phyloP scores from a whole-genome alignment of 2,329 filamentous ascomycete genomes.

The Tympanopsis confertula region DNA sequence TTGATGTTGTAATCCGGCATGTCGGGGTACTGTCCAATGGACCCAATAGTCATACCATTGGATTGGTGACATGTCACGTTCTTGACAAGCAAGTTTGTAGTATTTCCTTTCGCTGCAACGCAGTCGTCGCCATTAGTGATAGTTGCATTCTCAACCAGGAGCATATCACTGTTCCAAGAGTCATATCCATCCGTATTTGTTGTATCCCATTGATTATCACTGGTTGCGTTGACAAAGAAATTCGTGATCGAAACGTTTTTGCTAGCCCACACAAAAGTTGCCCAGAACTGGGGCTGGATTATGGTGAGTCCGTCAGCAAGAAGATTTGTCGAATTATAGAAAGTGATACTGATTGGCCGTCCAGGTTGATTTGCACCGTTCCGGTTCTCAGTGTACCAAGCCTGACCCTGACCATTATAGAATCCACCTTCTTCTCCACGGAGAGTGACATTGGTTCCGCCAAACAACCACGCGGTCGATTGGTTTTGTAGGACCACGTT shows the following conservation, averaged over 20 bases:
- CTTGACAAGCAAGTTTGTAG: slow-evolving; percentile 22
- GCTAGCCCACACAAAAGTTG: too few species aligned
- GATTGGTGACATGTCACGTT: slow-evolving; percentile 24
- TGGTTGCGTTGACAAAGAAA: too few species aligned
- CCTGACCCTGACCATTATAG: slow-evolving; percentile 15
- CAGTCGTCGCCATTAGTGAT: slow-evolving; percentile 18
- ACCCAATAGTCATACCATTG: slow-evolving; percentile 23
- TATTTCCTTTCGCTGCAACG: slow-evolving; percentile 26
- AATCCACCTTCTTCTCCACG: slow-evolving; percentile 25
- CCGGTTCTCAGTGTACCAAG: slow-evolving; percentile 14
- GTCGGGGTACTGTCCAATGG: slow-evolving; percentile 22
- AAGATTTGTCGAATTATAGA: slow-evolving; percentile 7
- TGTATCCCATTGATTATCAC: too few species aligned
- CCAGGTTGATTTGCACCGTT: slow-evolving; percentile 16
- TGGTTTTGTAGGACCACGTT: slow-evolving; percentile 29
- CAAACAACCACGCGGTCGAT: slow-evolving; percentile 24
- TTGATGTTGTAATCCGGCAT: slow-evolving; percentile 22
- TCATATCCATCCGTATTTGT: slow-evolving; percentile 6
- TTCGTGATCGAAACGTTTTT: too few species aligned
- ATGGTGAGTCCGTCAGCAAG: too few species aligned
- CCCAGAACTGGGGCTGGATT: too few species aligned
- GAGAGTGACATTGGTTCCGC: slow-evolving; percentile 25
- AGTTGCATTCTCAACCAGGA: slow-evolving; percentile 2
- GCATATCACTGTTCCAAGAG: slow-evolving; percentile 3
- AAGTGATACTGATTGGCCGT: slow-evolving; percentile 14